Base-by-base conservation (phyloP, 2,329 filamentous ascomycete species). In the Thelonectria olida region DNA sequence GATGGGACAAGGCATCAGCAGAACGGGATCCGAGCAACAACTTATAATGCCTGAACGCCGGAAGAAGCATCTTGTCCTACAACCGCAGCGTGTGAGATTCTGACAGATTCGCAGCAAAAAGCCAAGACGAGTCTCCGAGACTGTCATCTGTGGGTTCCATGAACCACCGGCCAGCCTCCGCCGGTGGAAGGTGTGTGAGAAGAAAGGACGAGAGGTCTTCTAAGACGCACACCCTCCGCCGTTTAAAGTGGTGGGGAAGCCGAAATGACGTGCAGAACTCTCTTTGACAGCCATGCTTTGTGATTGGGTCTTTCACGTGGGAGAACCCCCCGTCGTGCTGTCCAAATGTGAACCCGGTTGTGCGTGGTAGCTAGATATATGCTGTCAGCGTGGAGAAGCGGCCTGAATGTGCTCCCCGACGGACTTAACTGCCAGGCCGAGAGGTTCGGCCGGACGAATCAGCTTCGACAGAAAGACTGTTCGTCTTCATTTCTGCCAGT, bases 181-280 rank as follows among this genome's bases (percentile, higher is more conserved):
- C 54, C 47, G 48, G 50, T 51, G 41, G 47, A 61, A 63, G 61
- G 63, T 31, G 63, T 63, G 56, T 13, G 59, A 34, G 20, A 34
- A 23, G 39, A 10, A n/a, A n/a, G n/a, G n/a, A n/a, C n/a, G n/a
- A n/a, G n/a, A n/a, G n/a, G n/a, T n/a, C n/a, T n/a, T n/a, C n/a
- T n/a, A 17, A 27, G 45, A 39, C 28, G 7, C 57, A 36, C 55
- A 20, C 44, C 61, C 45, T 60, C 47, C 41, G 23, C 13, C 22
- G 9, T 42, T 39, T 42, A 49, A 49, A 54, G 47, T 51, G 41
- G 25, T 49, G 10, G 28, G 13, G 28, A 31, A 7, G 7, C 27
- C 10, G 7, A 13, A 31, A 8, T 12, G 28, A 27, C 25, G 25
- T 27, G 25, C 25, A 27, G 25, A 27, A n/a, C n/a, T n/a, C n/a